Base-by-base conservation (phyloP, 2,329 filamentous ascomycete genomes). In the Helotiales sp. region DNA sequence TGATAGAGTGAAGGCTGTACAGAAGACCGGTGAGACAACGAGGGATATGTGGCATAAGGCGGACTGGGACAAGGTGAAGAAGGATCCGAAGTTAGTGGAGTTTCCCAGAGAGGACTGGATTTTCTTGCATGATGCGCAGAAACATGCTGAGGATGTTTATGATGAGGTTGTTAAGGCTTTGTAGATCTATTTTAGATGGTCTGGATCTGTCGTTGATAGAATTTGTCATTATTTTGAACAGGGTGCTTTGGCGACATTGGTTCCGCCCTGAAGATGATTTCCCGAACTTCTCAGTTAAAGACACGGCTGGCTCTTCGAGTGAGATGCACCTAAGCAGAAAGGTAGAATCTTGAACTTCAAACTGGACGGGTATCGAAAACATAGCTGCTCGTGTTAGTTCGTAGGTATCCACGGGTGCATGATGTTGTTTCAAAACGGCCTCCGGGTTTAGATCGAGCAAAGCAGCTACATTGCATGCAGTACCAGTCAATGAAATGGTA, bases 1-100 rank as follows among this genome's bases (percentile, higher is more conserved):
- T 61, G 69, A 75, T 10, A 37, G 73, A 17, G 72, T 74, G 11
- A 70, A 64, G 26, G 61, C 58, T 10, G 71, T 72, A 10, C 71
- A 74, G 63, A 74, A 73, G 64, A 70, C 71, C 0, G 71, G 71
- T 13, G 70, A 71, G 61, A 70, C 64, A 32, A 74, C 68, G 22
- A 67, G 72, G 22, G 69, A 74, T 65, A 70, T 69, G 66, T 74
- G 70, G 69, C 72, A 74, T 58, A 72, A 71, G 50, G 64, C 70
- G 2, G 70, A 73, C 43, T 73, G 67, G 63, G 70, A 70, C 1
- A 69, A 71, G 55, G 72, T 70, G 2, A 70, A 70, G 47, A 68
- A 70, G 30, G 66, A 72, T 47, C 71, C 71, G 7, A 69, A 71
- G 49, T 60, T 43, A 24, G 70, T 74, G 58, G 67, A 68, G 50